These are phyloP conservation scores for Neopestalotiopsis sp. DNA, from an alignment of 2,329 filamentous ascomycete genomes.

Conservation along the genomic window DNA sequence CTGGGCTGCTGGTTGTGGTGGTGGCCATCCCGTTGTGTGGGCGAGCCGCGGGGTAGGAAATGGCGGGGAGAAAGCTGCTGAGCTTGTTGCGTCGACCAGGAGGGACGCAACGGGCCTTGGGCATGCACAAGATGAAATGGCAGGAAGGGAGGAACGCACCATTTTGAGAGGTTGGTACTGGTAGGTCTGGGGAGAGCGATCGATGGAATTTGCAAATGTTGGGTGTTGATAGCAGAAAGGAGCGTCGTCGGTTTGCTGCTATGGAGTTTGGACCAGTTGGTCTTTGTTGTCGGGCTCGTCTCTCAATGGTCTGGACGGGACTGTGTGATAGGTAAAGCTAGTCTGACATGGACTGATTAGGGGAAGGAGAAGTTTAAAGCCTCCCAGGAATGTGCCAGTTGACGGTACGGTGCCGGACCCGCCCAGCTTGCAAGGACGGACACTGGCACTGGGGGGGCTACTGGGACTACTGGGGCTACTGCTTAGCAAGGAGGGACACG, in stretches of 20 bases:
- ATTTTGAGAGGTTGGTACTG: conserved; percentile 17
- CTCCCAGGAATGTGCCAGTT: background rate
- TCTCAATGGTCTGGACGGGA: background rate
- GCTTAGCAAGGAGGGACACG: background rate
- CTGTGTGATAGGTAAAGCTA: background rate
- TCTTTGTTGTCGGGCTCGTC: background rate
- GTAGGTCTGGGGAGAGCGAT: conserved; percentile 3
- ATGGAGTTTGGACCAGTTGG: conserved; percentile 9
- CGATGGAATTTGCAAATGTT: background rate
- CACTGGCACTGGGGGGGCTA: background rate
- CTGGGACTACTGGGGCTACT: background rate
- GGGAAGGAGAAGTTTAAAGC: conserved; percentile 14
- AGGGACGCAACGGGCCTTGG: conserved; percentile 12
- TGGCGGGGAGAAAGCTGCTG: background rate
- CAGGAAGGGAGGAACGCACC: conserved; percentile 14
- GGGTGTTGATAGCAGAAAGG: conserved; percentile 4
- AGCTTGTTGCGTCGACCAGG: conserved; percentile 23
- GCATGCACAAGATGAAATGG: background rate
- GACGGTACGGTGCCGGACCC: background rate
- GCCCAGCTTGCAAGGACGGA: background rate
- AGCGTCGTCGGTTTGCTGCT: conserved; percentile 9
- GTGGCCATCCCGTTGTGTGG: conserved; percentile 23
- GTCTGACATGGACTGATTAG: conserved; percentile 2
- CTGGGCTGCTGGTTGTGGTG: background rate
- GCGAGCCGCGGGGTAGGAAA: conserved; percentile 24